Base-by-base conservation (phyloP, 2,329 filamentous ascomycete genomes). In the Zymoseptoria passerinii region DNA sequence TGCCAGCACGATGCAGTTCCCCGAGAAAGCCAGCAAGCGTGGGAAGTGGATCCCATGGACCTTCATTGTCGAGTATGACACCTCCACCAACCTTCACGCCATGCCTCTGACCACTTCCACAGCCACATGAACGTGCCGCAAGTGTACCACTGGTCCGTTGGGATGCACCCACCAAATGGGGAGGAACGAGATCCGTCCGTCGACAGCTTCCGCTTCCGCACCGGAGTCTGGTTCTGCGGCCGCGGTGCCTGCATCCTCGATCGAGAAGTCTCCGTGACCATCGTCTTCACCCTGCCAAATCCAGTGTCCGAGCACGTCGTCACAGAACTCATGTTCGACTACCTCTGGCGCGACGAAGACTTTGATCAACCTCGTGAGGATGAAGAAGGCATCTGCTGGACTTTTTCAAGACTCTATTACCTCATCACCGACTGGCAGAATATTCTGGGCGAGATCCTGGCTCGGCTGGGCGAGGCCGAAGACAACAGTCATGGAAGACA, bases 401-500 rank as follows among this genome's bases (percentile, higher is more conserved):
- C 69, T 1, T 74, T 73, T 58, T 65, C 65, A 0, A 63, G 69
- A 2, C 63, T 74, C 4, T 71, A 71, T 54, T 67, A 65, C 54
- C 69, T 73, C 7, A 57, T 73, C 27, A 72, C 68, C 4, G 70
- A 74, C 50, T 74, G 72, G 72, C 71, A 72, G 56, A 74, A 74
- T 58, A 70, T 74, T 58, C 68, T 73, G 35, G 65, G 63, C 48
- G 71, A 72, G 58, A 64, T 71, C n/a, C 63, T 65, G 1, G 65
- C 66, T 10, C 65, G 70, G 29, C 63, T 74, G 13, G 67, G 72
- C 20, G 70, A 72, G 59, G 71, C 72, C 8, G 71, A 73, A 53
- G 63, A 64, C 28, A 73, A 73, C 59, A 71, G 66, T 53, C 69
- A 70, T 54, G 66, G 65, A 4, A 62, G 70, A n/a, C 64, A 70